Conservation (phyloP, 805 yeast genomes). For the Yarrowia sp. region DNA sequence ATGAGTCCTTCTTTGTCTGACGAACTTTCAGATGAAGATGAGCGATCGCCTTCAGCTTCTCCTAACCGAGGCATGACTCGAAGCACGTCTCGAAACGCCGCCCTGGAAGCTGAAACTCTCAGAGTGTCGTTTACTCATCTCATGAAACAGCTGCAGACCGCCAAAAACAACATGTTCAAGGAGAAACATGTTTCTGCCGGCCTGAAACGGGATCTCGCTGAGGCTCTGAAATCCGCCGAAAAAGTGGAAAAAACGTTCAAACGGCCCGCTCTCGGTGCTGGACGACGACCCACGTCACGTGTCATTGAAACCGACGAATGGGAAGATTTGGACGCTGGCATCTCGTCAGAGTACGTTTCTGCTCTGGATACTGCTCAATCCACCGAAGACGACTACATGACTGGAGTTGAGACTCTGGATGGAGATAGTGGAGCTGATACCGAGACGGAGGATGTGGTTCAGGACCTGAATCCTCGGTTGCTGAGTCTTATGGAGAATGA, state of each 20-base stretch:
- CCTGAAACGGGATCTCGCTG: constrained; percentile 36
- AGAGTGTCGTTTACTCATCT: constrained; percentile 64
- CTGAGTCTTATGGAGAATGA: not conserved
- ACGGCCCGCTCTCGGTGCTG: not conserved
- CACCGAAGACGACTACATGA: constrained; percentile 30
- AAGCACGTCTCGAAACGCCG: constrained; percentile 30
- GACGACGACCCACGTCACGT: constrained; percentile 11
- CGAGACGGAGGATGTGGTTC: constrained; percentile 35
- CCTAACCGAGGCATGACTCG: not conserved
- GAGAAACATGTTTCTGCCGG: constrained; percentile 45
- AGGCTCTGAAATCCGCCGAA: constrained; percentile 31
- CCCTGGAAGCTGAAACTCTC: constrained; percentile 64
- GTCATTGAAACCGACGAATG: constrained; percentile 6
- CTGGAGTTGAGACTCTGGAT: constrained; percentile 24
- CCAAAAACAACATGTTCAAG: constrained; percentile 52
- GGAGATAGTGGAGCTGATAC: constrained; percentile 34
- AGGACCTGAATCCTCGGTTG: constrained; percentile 1
- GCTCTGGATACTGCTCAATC: constrained; percentile 25
- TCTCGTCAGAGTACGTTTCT: constrained; percentile 32
- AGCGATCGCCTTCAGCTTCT: not conserved
- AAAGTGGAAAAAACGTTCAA: not conserved
- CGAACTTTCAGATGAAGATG: not conserved
- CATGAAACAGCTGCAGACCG: constrained; percentile 57
- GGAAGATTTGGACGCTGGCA: constrained; percentile 6
- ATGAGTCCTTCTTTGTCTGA: not conserved